Percentiles rank a stretch among this genome's conserved stretches.
Conservation (phyloP, 345 rosid species). For the Citrus glauca region DNA sequence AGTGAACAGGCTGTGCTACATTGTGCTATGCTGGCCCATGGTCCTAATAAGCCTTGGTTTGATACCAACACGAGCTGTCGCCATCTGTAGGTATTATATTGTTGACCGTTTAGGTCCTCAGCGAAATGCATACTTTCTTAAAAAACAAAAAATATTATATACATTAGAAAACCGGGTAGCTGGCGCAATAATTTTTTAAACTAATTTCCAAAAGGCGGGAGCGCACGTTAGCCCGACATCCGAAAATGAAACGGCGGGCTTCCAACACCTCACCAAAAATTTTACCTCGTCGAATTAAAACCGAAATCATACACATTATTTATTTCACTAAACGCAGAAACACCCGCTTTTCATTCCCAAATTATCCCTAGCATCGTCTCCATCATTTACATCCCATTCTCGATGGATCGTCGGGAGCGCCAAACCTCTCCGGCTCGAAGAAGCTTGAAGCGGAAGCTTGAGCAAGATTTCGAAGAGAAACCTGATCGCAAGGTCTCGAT, state of each 20-base stretch:
- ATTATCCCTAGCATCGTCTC: not conserved
- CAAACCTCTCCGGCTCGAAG: slow-evolving; percentile 29
- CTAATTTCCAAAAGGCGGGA: not conserved
- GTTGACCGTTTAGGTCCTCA: too few relatives aligned
- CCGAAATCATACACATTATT: not conserved
- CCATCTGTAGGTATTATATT: too few relatives aligned
- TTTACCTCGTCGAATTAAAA: not conserved
- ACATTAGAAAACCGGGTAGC: too few relatives aligned
- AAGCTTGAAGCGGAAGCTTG: slow-evolving; percentile 56
- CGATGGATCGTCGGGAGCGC: slow-evolving; percentile 41
- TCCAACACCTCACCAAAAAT: not conserved
- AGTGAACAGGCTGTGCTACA: too few relatives aligned
- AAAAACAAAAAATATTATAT: too few relatives aligned
- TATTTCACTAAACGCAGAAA: not conserved
- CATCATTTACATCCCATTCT: not conserved
- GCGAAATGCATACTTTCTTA: too few relatives aligned
- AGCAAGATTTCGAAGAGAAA: slow-evolving; percentile 29
- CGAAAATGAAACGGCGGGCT: not conserved
- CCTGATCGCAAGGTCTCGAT: slow-evolving; percentile 21
- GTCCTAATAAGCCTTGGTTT: too few relatives aligned
- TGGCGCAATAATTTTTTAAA: too few relatives aligned
- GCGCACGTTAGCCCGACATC: not conserved
- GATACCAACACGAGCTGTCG: too few relatives aligned
- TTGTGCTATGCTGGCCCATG: too few relatives aligned
- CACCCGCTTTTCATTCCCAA: slow-evolving; percentile 2